Evolutionary conservation across 169 alveolate genomes (phyloP).

Genomic region (Neospora caninum): DNA sequence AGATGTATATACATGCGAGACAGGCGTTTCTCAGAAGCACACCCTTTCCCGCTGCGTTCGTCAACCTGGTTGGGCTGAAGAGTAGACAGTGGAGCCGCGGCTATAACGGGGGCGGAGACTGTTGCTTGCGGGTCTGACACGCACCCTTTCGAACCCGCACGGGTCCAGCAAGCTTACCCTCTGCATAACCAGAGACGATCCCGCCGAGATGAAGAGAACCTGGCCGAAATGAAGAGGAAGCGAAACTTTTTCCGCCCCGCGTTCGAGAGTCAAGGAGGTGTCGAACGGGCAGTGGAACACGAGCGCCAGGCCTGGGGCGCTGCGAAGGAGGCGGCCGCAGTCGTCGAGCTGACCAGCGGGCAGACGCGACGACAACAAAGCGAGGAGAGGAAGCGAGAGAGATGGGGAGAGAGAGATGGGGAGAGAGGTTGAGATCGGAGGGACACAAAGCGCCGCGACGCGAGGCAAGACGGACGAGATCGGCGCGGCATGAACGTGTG

Average conservation of each 20-base stretch:
- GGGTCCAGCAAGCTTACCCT: neutral
- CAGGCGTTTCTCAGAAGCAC: too few relatives aligned
- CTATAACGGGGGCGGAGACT: too few relatives aligned
- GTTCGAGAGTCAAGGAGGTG: neutral
- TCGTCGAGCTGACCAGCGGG: neutral
- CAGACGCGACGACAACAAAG: neutral
- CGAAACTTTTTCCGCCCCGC: neutral
- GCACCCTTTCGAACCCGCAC: too few relatives aligned
- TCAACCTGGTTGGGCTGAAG: too few relatives aligned
- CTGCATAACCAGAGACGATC: neutral
- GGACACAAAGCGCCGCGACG: too few relatives aligned
- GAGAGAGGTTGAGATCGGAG: neutral
- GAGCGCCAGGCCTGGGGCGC: conserved; percentile 27
- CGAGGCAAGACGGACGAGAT: too few relatives aligned
- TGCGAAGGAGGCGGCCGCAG: neutral
- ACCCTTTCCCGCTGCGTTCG: too few relatives aligned
- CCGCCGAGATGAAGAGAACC: conserved; percentile 16
- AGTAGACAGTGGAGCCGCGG: too few relatives aligned
- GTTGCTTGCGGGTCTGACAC: too few relatives aligned
- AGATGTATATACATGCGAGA: neutral
- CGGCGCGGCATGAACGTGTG: too few relatives aligned
- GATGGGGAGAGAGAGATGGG: neutral
- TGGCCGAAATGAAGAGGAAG: conserved; percentile 13
- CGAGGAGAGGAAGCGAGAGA: neutral
- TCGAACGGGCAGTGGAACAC: neutral